Base-by-base conservation (phyloP, 176 grass and related monocot species). In the Stipa capillata region DNA sequence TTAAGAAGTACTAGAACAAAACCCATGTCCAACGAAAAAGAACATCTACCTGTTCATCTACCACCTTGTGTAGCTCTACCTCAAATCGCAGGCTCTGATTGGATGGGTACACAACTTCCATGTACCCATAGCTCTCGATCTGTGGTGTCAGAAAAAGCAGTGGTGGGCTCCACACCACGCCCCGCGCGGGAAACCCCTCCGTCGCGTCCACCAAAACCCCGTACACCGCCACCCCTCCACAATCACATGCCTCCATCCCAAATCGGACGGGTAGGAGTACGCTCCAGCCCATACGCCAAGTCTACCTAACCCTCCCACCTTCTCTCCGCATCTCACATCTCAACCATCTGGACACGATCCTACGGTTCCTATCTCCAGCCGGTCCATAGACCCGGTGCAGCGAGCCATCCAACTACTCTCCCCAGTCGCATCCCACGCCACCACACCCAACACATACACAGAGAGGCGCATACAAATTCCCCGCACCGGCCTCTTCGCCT, bases 111-210 rank as follows among this genome's bases (percentile, higher is more conserved):
- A 4, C 24, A 40, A n/a, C 11, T 17, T 9, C 0, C 23, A 0
- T 3, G 82, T 74, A 72, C 9, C 14, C 57, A 6, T 45, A 73
- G 36, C 41, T 6, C 29, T 33, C n/a, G 7, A 31, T 39, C 52
- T 29, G 51, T 11, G 18, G 31, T 87, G 78, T 87, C 85, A 82
- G 52, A 69, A 58, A 55, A 32, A 2, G 28, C 43, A n/a, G 56
- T 4, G 54, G 57, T 44, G 84, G 71, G 41, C 59, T 14, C 61
- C 40, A 57, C 61, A 12, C 0, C 59, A 28, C 34, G 17, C 33
- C 25, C 17, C 13, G 16, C 52, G 63, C 85, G 64, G 44, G 85
- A 72, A 87, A 42, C 45, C 47, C n/a, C 48, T 21, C 10, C 65
- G 45, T 54, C 55, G 54, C 64, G 71, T 77, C 53, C 72, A 44